A percentile compares a stretch with the other conserved stretches of the same genome.
Conservation (phyloP, 2,329 filamentous ascomycete genomes). For the Aureobasidium uvarum region DNA sequence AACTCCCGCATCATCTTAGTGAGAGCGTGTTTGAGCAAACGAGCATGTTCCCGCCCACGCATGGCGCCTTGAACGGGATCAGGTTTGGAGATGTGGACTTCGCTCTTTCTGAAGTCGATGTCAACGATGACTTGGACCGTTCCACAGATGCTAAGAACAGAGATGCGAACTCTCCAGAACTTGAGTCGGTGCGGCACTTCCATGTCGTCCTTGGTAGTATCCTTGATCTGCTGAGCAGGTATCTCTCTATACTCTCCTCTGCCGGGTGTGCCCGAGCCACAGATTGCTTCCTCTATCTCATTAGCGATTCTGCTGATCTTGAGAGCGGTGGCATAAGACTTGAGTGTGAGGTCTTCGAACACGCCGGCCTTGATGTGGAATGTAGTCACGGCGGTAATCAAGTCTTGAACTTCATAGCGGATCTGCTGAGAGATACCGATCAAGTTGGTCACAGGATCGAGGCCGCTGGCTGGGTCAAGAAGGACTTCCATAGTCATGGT, state of each 20-base stretch:
- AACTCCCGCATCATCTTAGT: not conserved
- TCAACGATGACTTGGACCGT: not conserved
- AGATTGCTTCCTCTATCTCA: too few species aligned
- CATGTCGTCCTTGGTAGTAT: not conserved
- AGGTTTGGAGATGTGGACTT: not conserved
- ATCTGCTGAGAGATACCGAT: not conserved
- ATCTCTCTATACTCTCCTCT: too few species aligned
- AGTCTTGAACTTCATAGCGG: not conserved
- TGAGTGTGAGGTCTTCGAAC: not conserved
- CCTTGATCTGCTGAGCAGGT: not conserved
- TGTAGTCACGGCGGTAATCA: not conserved
- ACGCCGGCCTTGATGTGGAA: not conserved
- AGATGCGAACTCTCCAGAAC: not conserved
- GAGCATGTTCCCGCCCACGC: too few species aligned
- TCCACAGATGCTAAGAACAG: not conserved
- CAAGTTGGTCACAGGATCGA: not conserved
- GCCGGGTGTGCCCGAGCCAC: too few species aligned
- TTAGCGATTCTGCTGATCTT: not conserved
- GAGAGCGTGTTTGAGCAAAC: not conserved
- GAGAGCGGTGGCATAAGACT: not conserved
- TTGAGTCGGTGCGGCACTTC: not conserved
- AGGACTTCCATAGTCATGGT: not conserved
- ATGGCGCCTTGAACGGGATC: not conserved
- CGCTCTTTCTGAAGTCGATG: not conserved
- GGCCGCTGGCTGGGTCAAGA: not conserved